Evolutionary conservation across 345 rosid species (phyloP).

Genomic region (Microthlaspi erraticum): DNA sequence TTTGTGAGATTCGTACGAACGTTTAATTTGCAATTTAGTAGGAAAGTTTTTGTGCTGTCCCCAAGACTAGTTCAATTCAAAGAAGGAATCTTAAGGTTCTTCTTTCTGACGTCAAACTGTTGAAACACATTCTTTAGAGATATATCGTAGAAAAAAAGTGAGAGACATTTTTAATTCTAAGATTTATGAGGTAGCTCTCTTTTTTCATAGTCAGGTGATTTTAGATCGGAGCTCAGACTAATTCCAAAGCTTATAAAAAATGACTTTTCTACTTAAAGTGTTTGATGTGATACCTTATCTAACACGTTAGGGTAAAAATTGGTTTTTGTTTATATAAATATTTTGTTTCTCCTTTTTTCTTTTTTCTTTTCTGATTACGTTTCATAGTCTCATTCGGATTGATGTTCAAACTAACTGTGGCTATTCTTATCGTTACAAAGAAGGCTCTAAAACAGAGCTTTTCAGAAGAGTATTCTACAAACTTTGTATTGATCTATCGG

Average conservation of each 20-base stretch:
- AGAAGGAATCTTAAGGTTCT: conserved; percentile 1
- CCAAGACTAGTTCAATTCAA: conserved; percentile 29
- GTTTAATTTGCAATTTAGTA: conserved; percentile 1
- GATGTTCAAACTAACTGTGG: neutral
- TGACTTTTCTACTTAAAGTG: neutral
- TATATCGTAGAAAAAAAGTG: too few relatives aligned
- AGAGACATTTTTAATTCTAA: too few relatives aligned
- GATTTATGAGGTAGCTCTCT: neutral
- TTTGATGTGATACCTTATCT: conserved; percentile 3
- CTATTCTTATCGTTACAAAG: neutral
- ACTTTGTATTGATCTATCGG: neutral
- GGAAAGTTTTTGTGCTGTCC: conserved; percentile 13
- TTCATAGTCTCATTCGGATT: conserved; percentile 6
- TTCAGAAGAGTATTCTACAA: too few relatives aligned
- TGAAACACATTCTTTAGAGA: too few relatives aligned
- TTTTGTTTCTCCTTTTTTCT: neutral
- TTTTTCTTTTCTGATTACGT: neutral
- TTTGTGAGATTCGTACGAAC: conserved; percentile 17
- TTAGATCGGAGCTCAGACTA: neutral
- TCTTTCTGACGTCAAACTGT: conserved; percentile 12
- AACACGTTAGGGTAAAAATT: conserved; percentile 8
- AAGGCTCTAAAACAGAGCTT: neutral
- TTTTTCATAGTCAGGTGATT: neutral
- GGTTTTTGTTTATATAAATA: too few relatives aligned
- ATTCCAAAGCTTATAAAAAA: neutral